Conservation (phyloP, 441 rosid species). For the Aleurites moluccanus region DNA sequence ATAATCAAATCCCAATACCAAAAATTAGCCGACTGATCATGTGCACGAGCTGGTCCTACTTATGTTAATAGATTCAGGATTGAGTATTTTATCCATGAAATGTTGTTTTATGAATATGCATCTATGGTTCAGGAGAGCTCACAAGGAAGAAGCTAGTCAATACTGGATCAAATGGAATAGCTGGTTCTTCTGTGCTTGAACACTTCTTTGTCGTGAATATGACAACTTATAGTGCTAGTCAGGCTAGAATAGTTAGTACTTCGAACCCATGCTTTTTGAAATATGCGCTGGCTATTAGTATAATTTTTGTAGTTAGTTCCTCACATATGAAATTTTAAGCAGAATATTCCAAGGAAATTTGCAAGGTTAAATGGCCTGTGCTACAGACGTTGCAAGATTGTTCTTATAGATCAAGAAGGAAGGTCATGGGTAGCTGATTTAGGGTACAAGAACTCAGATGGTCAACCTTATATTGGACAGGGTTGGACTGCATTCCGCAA, state of each 20-base stretch:
- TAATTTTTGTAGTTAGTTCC: neutral
- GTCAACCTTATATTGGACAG: neutral
- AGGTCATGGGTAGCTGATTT: conserved; percentile 8
- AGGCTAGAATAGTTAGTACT: neutral
- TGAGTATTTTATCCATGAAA: too few species aligned
- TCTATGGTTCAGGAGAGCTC: neutral
- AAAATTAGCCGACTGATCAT: neutral
- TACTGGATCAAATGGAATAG: neutral
- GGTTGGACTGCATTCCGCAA: conserved; percentile 6
- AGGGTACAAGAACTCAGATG: neutral
- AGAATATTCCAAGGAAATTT: conserved; percentile 13
- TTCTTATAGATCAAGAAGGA: conserved; percentile 20
- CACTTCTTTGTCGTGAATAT: neutral
- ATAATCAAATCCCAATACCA: neutral
- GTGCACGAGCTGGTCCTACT: neutral
- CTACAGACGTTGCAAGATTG: neutral
- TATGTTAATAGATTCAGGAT: too few species aligned
- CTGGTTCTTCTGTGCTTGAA: neutral
- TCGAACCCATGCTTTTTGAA: neutral
- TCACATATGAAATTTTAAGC: neutral
- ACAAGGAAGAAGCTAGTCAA: neutral
- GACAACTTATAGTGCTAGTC: neutral
- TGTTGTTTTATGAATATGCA: neutral
- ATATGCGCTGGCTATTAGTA: neutral
- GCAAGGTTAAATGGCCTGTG: neutral